phyloP scores from a whole-genome alignment of 2,329 filamentous ascomycete genomes.

The Sordariomycetes sp. region DNA sequence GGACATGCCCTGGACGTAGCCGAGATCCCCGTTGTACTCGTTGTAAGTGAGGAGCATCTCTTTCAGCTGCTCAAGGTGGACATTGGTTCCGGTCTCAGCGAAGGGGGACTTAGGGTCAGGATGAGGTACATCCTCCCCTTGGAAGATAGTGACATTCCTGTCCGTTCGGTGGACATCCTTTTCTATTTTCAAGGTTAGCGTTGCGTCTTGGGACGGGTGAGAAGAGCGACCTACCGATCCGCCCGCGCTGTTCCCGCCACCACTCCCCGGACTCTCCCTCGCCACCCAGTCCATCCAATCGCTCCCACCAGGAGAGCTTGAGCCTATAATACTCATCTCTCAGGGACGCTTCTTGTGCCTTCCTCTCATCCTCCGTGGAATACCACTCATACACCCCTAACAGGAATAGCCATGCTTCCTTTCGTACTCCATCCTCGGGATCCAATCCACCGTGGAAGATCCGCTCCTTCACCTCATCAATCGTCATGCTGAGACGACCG shows the following conservation, averaged over 20 bases:
- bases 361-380: constrained; percentile 75
- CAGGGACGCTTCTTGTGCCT: constrained; percentile 70
- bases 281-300: constrained; percentile 71
- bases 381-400: constrained; percentile 91
- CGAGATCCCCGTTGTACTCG: constrained; percentile 89
- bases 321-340: constrained; percentile 89
- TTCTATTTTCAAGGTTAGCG: constrained; percentile 45
- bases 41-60: constrained; percentile 99
- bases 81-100: constrained; percentile 84
- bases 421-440: constrained; percentile 80
- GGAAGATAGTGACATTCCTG: constrained; percentile 87
- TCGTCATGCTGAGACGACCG: constrained; percentile 67
- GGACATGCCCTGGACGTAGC: constrained; percentile 98
- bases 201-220: background rate
- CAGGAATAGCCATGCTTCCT: constrained; percentile 93
- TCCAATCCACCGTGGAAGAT: constrained; percentile 91
- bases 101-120: constrained; percentile 95
- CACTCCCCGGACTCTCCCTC: constrained; percentile 79
- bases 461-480: constrained; percentile 93
- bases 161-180: constrained; percentile 98
- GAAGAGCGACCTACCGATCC: constrained; percentile 63
- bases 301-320: constrained; percentile 95
- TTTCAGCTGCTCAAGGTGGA: constrained; percentile 97
- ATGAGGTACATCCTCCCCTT: constrained; percentile 91
- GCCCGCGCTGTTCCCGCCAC: constrained; percentile 89